A percentile compares a stretch with the other conserved stretches of the same genome.
phyloP scores from a whole-genome alignment of 1,284 basidiomycete genomes.

The Moniliophthora roreri region DNA sequence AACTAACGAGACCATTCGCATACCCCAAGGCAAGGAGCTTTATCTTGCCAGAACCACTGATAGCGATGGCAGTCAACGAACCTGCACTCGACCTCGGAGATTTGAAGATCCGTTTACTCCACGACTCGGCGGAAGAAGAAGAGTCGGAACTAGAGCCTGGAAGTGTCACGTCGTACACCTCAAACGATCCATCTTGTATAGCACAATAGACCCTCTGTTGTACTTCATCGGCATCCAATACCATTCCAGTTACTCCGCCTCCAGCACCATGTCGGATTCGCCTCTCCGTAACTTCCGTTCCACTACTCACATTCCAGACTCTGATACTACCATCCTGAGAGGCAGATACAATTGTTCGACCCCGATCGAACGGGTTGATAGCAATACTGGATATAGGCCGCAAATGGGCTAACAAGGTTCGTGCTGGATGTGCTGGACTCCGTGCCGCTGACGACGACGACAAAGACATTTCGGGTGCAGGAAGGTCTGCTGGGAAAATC shows the following conservation, averaged over 20 bases:
- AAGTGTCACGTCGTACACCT: conserved; percentile 51
- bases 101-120: conserved; percentile 44
- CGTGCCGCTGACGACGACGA: conserved; percentile 19
- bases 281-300: conserved; percentile 39
- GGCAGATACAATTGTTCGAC: conserved; percentile 61
- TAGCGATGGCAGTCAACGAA: conserved; percentile 51
- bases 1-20: conserved; percentile 53
- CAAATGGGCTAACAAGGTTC: conserved; percentile 69
- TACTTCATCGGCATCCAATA: conserved; percentile 18
- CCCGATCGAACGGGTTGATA: conserved; percentile 53
- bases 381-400: conserved; percentile 58
- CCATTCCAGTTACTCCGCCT: conserved; percentile 10
- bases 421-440: conserved; percentile 37
- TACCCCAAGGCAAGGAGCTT: conserved; percentile 63
- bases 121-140: conserved; percentile 7
- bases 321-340: conserved; percentile 70
- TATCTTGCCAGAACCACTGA: conserved; percentile 20
- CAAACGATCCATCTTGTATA: conserved; percentile 56
- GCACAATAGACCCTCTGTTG: conserved; percentile 48
- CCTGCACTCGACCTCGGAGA: conserved; percentile 29
- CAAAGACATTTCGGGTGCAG: conserved; percentile 20
- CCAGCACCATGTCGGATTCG: conserved; percentile 35
- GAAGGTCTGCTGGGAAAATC: conserved; percentile 59
- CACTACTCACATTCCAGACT: conserved; percentile 34
- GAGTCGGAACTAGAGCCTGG: conserved; percentile 21